Evolutionary conservation across 805 yeast genomes (phyloP), one percentile per base, ranked within the genome.

Genomic region (Schwanniomyces polymorphus): DNA sequence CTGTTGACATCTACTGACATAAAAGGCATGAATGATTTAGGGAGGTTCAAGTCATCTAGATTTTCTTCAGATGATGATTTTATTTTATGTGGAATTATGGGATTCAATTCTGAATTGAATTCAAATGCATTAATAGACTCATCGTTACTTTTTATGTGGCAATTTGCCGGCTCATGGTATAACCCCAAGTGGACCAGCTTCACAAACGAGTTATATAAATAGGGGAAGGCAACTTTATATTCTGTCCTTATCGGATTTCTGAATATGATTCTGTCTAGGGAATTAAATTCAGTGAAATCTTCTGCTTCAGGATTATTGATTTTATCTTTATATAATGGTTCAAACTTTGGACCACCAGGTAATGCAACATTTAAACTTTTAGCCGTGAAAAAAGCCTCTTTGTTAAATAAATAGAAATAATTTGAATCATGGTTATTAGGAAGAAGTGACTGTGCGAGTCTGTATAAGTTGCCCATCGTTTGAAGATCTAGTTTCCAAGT

Each of bases 281-380:
- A 81, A 58, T 91, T 91, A 68, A 94, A 91, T 63, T 92, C 98
- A 45, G 88, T 89, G 64, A 79, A 87, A 61, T 91, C 97, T 49
- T 86, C 92, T 25, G 64, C 63, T 40, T 82, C 87, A 21, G 79
- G 80, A 25, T 77, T 76, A 54, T 83, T 83, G 33, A 74, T 70
- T 42, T 61, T 62, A 44, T 85, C 88, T 50, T 84, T 82, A 67
- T 76, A 82, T 12, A 91, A 67, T 0, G 96, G 96, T 67, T 91
- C 98, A 65, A 91, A 94, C 61, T 86, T 88, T 10, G 99, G 98
- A 0, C 99, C 99, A 10, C 97, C 97, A 0, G 97, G 97, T 28
- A 94, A 74, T 1, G 96, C 86, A 39, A 85, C 77, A 58, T 91
- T 90, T 43, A 94, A 74, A 7, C 96, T 92, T 60, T 94, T 94